Conservation (phyloP, 2,329 filamentous ascomycete species). For the Exophiala viscosa region DNA sequence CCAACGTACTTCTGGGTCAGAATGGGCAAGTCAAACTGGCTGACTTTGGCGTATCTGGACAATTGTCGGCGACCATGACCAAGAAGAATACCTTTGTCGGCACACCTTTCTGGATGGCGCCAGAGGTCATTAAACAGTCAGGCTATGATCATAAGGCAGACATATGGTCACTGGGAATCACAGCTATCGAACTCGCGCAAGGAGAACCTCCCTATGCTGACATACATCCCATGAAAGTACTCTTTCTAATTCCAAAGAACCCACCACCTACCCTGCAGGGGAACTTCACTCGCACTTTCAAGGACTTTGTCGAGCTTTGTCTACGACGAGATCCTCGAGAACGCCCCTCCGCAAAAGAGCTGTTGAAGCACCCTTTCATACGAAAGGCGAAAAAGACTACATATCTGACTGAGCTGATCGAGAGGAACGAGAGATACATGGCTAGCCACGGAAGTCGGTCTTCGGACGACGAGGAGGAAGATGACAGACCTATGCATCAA, state of each 20-base stretch:
- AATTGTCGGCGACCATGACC: constrained; percentile 95
- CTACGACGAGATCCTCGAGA: constrained; percentile 85
- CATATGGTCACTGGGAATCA: constrained; percentile 96
- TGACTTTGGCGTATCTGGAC: constrained; percentile 94
- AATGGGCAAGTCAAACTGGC: constrained; percentile 96
- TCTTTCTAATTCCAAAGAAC: constrained; percentile 96
- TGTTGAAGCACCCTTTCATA: constrained; percentile 87
- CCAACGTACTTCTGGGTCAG: constrained; percentile 83
- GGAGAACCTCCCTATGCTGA: constrained; percentile 93
- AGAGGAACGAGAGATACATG: constrained; percentile 82
- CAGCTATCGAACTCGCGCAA: constrained; percentile 83
- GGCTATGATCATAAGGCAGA: constrained; percentile 98
- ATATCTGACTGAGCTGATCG: constrained; percentile 94
- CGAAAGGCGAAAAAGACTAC: constrained; percentile 88
- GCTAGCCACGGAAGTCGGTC: constrained; percentile 71
- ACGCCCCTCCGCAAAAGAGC: constrained; percentile 77
- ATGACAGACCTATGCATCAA: constrained; percentile 34
- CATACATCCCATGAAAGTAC: constrained; percentile 96
- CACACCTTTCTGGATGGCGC: constrained; percentile 99
- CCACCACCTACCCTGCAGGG: constrained; percentile 76
- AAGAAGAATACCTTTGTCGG: constrained; percentile 99
- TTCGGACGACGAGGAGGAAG: constrained; percentile 62
- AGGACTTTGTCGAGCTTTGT: constrained; percentile 79
- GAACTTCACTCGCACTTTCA: constrained; percentile 77
- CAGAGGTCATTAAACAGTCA: constrained; percentile 97